phyloP scores from a whole-genome alignment of 495 filamentous ascomycete species.

The Talaromyces ruber region DNA sequence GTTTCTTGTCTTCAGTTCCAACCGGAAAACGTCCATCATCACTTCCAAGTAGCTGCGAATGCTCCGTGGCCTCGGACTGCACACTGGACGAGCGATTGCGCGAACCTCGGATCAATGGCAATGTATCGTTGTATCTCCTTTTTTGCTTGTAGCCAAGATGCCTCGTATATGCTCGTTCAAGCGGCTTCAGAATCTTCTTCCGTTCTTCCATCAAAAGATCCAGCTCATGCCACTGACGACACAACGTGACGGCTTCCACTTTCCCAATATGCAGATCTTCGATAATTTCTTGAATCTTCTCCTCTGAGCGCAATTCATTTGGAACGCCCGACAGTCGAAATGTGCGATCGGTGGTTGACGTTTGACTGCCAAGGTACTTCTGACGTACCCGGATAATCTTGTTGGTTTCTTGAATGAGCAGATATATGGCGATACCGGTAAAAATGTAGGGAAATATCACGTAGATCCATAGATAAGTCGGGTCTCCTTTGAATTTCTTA shows the following conservation, averaged over 20 bases:
- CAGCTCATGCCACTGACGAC: slow-evolving; percentile 77
- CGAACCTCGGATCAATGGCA: slow-evolving; percentile 41
- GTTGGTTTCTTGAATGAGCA: slow-evolving; percentile 72
- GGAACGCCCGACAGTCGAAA: slow-evolving; percentile 89
- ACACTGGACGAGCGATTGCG: slow-evolving; percentile 27
- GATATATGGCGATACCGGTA: slow-evolving; percentile 69
- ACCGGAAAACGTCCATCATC: slow-evolving; percentile 26
- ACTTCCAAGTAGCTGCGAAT: slow-evolving; percentile 43
- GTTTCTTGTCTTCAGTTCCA: slow-evolving; percentile 30
- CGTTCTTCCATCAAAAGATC: slow-evolving; percentile 68
- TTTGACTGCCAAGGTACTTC: slow-evolving; percentile 85
- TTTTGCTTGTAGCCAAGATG: slow-evolving; percentile 47
- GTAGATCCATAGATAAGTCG: slow-evolving; percentile 83
- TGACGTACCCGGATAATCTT: slow-evolving; percentile 79
- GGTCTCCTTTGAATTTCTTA: slow-evolving; percentile 21
- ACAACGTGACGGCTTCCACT: slow-evolving; percentile 82
- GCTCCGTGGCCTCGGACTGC: slow-evolving; percentile 33
- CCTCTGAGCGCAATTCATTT: slow-evolving; percentile 65
- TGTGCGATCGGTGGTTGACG: slow-evolving; percentile 88
- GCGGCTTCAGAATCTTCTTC: slow-evolving; percentile 51
- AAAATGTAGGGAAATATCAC: slow-evolving; percentile 88
- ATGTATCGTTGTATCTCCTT: slow-evolving; percentile 36
- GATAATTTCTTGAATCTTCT: slow-evolving; percentile 76
- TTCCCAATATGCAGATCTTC: slow-evolving; percentile 87
- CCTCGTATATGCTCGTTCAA: slow-evolving; percentile 82